Evolutionary conservation across 495 filamentous ascomycete species (phyloP).

Genomic region (Penicillium coffeae): DNA sequence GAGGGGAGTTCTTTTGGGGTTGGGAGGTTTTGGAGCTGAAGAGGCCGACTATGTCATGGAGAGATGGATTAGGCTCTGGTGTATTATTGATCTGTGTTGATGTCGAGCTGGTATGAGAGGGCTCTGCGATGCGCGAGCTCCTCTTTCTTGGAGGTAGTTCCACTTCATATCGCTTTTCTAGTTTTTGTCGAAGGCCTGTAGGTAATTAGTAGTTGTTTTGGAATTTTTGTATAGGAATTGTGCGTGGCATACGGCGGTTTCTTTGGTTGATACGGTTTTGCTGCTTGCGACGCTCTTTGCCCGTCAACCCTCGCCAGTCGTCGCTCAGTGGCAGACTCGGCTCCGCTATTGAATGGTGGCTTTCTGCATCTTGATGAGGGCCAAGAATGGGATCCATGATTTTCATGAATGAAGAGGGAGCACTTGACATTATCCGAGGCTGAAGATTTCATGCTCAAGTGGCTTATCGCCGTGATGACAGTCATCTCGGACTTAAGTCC

Average conservation of each 20-base stretch:
- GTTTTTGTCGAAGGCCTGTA: neutral
- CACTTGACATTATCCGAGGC: too few species aligned
- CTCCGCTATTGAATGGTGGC: neutral
- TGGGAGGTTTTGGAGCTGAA: neutral
- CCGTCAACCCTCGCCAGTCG: neutral
- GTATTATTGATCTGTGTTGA: neutral
- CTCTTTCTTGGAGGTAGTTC: neutral
- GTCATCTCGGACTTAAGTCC: too few species aligned
- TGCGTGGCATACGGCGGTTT: neutral
- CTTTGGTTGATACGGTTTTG: neutral
- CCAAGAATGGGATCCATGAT: too few species aligned
- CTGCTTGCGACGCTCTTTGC: neutral
- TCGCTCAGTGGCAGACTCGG: neutral
- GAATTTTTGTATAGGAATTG: too few species aligned
- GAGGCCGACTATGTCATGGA: neutral
- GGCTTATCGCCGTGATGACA: too few species aligned
- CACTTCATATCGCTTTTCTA: neutral
- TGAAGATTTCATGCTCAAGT: too few species aligned
- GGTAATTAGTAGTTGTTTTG: too few species aligned
- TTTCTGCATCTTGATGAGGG: neutral
- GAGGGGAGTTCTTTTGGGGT: neutral
- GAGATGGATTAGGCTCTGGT: neutral
- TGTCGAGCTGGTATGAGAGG: neutral
- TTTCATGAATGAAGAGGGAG: too few species aligned
- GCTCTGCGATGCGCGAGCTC: neutral